Conservation (phyloP, 192 early-diverging fungal genomes). For the Backusella luteola region DNA sequence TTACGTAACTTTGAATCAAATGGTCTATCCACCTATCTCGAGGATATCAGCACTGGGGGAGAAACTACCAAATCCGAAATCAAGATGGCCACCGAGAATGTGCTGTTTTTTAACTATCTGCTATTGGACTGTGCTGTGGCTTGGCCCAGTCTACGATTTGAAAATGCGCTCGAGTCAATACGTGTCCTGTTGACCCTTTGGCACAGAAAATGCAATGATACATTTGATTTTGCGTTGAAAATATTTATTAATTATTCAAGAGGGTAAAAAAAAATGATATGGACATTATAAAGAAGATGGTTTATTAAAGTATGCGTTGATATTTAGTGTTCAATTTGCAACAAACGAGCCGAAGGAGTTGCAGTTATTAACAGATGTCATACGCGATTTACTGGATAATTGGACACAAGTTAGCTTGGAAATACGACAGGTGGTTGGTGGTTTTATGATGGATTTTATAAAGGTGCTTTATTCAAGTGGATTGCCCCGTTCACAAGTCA, state of each 20-base stretch:
- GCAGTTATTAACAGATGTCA: background rate
- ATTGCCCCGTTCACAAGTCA: background rate
- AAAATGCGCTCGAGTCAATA: background rate
- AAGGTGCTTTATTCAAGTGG: background rate
- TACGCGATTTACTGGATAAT: conserved; percentile 1
- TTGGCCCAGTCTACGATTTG: background rate
- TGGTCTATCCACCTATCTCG: background rate
- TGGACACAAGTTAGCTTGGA: conserved; percentile 3
- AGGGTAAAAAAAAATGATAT: background rate
- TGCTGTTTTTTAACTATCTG: conserved; percentile 9
- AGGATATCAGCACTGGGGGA: background rate
- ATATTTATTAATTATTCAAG: conserved; percentile 13
- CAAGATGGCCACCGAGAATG: background rate
- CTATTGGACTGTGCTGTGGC: background rate
- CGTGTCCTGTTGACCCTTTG: background rate
- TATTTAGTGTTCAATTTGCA: background rate
- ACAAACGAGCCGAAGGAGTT: background rate
- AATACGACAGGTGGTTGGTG: background rate
- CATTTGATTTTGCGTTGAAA: conserved; percentile 3
- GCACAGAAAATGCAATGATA: conserved; percentile 12
- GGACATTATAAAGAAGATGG: background rate
- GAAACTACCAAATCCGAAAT: background rate
- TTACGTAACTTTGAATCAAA: background rate
- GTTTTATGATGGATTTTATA: conserved; percentile 5
- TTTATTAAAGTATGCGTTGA: background rate